A percentile compares a stretch with the other conserved stretches of the same genome.
Conservation (phyloP, 306 rosid genomes). For the Dryas octopetala region DNA sequence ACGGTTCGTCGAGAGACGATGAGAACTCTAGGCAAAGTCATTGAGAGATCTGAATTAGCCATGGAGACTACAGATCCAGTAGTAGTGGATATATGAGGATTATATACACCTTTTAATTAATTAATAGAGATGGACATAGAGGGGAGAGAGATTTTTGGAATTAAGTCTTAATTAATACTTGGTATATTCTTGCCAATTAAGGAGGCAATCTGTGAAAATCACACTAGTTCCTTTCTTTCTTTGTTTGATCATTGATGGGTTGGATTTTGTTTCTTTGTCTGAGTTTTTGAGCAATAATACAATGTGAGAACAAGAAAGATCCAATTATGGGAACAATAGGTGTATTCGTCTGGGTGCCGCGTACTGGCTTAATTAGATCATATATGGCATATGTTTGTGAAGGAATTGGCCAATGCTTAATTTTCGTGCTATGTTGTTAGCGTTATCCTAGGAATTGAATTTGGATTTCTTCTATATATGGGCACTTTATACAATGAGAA, state of each 20-base stretch:
- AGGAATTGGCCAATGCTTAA: not conserved
- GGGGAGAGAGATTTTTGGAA: not conserved
- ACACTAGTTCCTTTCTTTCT: not conserved
- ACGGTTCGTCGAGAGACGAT: conserved; percentile 47
- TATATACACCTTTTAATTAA: too few relatives aligned
- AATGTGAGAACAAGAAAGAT: too few relatives aligned
- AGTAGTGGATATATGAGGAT: too few relatives aligned
- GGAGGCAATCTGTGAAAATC: not conserved
- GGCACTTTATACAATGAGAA: too few relatives aligned
- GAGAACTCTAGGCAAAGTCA: conserved; percentile 45
- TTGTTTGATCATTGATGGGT: not conserved
- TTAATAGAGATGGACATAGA: not conserved
- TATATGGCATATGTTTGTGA: not conserved
- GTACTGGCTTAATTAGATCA: not conserved
- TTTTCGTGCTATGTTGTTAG: not conserved
- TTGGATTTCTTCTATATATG: not conserved
- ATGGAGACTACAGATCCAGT: not conserved
- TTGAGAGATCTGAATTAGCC: conserved; percentile 26
- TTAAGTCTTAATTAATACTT: not conserved
- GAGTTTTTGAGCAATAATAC: not conserved
- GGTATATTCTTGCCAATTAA: not conserved
- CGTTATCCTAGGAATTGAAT: not conserved
- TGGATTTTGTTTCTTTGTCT: not conserved
- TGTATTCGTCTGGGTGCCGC: not conserved
- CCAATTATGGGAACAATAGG: too few relatives aligned